These are phyloP conservation scores for Tripterygium wilfordii DNA, from an alignment of 177 flowering plant species.

Conservation along the genomic window DNA sequence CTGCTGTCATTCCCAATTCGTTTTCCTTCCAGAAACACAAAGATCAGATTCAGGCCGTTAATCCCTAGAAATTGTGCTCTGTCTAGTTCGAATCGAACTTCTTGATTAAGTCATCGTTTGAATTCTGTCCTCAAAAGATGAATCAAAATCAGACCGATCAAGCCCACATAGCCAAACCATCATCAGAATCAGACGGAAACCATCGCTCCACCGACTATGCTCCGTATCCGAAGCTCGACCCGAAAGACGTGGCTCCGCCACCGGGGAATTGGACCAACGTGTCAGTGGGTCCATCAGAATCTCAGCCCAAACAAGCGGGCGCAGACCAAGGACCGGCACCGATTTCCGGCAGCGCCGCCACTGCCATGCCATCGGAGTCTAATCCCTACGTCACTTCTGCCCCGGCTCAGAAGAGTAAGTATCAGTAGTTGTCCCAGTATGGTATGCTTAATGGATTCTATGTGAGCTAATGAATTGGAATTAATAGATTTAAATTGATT, in stretches of 20 bases:
- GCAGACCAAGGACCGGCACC: slow-evolving; percentile 13
- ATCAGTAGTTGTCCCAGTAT: no score
- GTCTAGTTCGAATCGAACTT: no score
- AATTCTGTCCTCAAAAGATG: no score
- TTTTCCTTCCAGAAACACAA: no score
- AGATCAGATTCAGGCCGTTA: no score
- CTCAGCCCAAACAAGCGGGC: no score
- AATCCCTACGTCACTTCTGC: slow-evolving; percentile 72
- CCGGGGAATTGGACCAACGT: slow-evolving; percentile 33
- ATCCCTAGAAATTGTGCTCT: no score
- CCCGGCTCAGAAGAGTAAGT: slow-evolving; percentile 59
- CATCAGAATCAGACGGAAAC: slow-evolving; percentile 1
- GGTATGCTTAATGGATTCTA: no score
- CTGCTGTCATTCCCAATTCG: no score
- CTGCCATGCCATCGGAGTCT: slow-evolving; percentile 69
- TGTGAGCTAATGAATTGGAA: no score
- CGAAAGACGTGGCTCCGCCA: slow-evolving; percentile 57
- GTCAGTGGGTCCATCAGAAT: slow-evolving; percentile 22
- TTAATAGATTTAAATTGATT: background rate
- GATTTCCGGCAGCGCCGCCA: slow-evolving; percentile 25
- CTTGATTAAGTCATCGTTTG: no score
- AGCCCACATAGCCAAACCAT: background rate
- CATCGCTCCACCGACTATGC: slow-evolving; percentile 57
- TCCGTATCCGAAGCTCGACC: slow-evolving; percentile 72
- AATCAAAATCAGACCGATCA: background rate